Evolutionary conservation across 306 rosid genomes (phyloP).

Genomic region (Vigna mungo): DNA sequence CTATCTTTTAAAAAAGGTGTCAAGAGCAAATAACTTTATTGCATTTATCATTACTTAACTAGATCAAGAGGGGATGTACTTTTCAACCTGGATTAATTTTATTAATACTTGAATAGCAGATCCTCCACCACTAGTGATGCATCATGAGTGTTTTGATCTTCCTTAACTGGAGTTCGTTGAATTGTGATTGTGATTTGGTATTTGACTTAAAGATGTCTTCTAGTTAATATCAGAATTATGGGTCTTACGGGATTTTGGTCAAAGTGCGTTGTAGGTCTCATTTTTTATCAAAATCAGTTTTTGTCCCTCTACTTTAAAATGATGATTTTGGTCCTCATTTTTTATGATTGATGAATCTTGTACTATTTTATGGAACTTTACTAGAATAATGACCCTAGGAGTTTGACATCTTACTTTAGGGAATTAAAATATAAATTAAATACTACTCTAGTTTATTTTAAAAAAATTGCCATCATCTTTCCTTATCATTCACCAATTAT

Average conservation of each 20-base stretch:
- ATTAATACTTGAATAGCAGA: constrained; percentile 2
- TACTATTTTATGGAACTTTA: no score
- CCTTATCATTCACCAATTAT: no score
- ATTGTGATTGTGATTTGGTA: constrained; percentile 6
- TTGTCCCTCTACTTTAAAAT: no score
- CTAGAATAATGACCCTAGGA: no score
- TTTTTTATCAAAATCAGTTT: background rate
- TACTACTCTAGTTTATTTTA: no score
- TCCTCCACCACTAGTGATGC: background rate
- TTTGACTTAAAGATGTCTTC: background rate
- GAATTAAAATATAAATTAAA: no score
- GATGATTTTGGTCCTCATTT: no score
- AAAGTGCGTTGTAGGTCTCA: background rate
- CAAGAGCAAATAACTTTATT: background rate
- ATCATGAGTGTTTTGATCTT: background rate
- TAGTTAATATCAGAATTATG: background rate
- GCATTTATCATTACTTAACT: constrained; percentile 12
- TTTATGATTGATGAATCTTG: no score
- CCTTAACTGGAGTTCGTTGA: constrained; percentile 5
- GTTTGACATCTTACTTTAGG: no score
- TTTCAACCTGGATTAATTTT: constrained; percentile 11
- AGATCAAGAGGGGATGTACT: background rate
- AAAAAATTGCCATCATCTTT: no score
- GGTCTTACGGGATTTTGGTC: background rate
- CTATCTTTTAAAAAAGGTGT: background rate